These are phyloP conservation scores for Cynanchum wilfordii DNA, from an alignment of 257 asterid genomes.

Conservation along the genomic window DNA sequence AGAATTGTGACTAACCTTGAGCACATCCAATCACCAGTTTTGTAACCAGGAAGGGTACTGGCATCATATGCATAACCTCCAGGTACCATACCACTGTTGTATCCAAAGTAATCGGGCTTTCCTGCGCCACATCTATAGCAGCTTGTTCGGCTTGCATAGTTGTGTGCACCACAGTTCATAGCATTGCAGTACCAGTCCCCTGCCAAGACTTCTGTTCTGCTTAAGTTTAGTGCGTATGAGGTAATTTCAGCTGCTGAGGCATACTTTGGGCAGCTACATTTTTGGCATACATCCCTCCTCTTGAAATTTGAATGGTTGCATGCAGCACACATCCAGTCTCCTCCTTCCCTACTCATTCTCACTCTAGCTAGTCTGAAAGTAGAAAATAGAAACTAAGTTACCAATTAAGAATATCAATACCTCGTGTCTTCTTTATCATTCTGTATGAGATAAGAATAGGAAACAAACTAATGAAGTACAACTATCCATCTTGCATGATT, in stretches of 20 bases:
- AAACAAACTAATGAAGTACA: not conserved
- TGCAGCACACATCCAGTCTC: slow-evolving; percentile 87
- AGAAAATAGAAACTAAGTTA: not conserved
- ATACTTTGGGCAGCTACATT: slow-evolving; percentile 67
- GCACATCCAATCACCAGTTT: slow-evolving; percentile 91
- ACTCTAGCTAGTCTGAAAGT: slow-evolving; percentile 10
- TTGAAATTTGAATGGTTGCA: slow-evolving; percentile 77
- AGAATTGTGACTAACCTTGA: slow-evolving; percentile 31
- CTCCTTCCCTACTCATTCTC: slow-evolving; percentile 67
- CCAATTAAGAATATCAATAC: not conserved
- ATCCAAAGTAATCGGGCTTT: slow-evolving; percentile 43
- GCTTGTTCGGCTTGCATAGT: slow-evolving; percentile 71
- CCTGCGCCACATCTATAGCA: slow-evolving; percentile 61
- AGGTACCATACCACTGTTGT: slow-evolving; percentile 37
- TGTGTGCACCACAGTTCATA: slow-evolving; percentile 70
- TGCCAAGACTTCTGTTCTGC: slow-evolving; percentile 43
- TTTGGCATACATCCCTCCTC: slow-evolving; percentile 66
- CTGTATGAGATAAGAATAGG: not conserved
- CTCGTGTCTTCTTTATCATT: not conserved
- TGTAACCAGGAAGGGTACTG: slow-evolving; percentile 70
- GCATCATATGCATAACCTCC: slow-evolving; percentile 44
- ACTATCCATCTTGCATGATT: not conserved
- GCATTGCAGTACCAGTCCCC: slow-evolving; percentile 82
- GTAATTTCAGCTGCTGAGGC: slow-evolving; percentile 46
- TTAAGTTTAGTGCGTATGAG: slow-evolving; percentile 36